Evolutionary conservation across 75 land plant genomes (phyloP), one percentile per base, ranked within the genome.

Genomic region (Selaginella moellendorffii): DNA sequence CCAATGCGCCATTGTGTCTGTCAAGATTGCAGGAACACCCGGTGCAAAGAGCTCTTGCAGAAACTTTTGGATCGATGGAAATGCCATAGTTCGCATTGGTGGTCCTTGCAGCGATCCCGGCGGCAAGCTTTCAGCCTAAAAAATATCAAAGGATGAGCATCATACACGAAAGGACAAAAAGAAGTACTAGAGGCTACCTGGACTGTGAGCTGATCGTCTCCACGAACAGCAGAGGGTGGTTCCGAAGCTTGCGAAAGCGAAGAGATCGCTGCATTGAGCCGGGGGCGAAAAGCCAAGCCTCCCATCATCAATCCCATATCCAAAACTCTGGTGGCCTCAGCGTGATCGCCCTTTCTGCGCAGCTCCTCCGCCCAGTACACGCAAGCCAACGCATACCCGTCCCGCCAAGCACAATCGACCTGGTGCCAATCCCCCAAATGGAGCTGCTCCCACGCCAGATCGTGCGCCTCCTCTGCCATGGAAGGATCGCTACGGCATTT

Each of bases 401-500:
- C 97, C 12, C 97, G 60, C 98, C 98, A 93, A 5, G 82, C 78
- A 19, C 80, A 76, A 2, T 75, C 62, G 27, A 93, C 90, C 24
- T 77, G 76, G 71, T 85, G 79, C 98, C 98, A 93, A 8, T 95
- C 90, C 8, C 85, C 96, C 23, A 83, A 76, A 65, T 93, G 98
- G 27, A 93, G 82, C 77, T 93, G 96, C 83, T 93, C 98, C 98
- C 98, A 93, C 18, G 98, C 98, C 87, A 89, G 81, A 65, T 93
- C 98, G 24, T 83, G 66, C 58, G 96, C 87, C 54, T 80, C 96
- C 81, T 93, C 98, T n/a, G n/a, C n/a, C n/a, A n/a, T n/a, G n/a
- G n/a, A n/a, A n/a, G 24, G 59, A 24, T 19, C 24, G 8, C 59
- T 25, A n/a, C n/a, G n/a, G n/a, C n/a, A n/a, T 8, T 19, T 25